A percentile compares a stretch with the other conserved stretches of the same genome.
Evolutionary conservation across 768 basidiomycete genomes (phyloP).

Genomic region (Strobilomyces dryophilus): DNA sequence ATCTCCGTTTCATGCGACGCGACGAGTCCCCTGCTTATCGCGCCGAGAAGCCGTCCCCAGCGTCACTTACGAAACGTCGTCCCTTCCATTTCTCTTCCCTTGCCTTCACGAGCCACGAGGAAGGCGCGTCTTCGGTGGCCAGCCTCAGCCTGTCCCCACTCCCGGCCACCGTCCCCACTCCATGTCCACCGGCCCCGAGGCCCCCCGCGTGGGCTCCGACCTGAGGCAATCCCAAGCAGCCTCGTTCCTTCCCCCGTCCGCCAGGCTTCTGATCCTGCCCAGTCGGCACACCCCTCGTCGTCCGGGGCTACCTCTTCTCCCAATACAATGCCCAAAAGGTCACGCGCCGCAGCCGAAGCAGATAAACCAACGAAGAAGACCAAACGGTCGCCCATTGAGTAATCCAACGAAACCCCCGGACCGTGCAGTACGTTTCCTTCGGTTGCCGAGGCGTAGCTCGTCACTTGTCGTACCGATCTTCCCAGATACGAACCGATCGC

Average conservation of each 20-base stretch:
- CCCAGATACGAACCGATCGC: slow-evolving; percentile 9
- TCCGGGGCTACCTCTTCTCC: slow-evolving; percentile 4
- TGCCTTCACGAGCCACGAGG: slow-evolving; percentile 40
- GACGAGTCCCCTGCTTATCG: slow-evolving; percentile 39
- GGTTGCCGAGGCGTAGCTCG: slow-evolving; percentile 14
- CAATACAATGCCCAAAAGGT: slow-evolving; percentile 19
- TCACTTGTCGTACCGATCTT: slow-evolving; percentile 17
- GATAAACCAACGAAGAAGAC: slow-evolving; percentile 24
- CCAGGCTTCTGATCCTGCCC: slow-evolving; percentile 7
- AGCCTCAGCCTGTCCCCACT: too few relatives aligned
- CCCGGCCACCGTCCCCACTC: slow-evolving; percentile 18
- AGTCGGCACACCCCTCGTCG: slow-evolving; percentile 4
- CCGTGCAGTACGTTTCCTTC: slow-evolving; percentile 16
- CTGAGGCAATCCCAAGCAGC: slow-evolving; percentile 31
- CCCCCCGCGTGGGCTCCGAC: slow-evolving; percentile 46
- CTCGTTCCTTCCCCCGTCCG: slow-evolving; percentile 19
- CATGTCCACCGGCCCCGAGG: slow-evolving; percentile 21
- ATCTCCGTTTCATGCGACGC: slow-evolving; percentile 70
- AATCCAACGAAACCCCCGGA: slow-evolving; percentile 11
- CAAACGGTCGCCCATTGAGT: slow-evolving; percentile 23
- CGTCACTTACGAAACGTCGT: slow-evolving; percentile 56
- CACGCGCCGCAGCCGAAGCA: slow-evolving; percentile 18
- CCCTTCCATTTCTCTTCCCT: slow-evolving; percentile 61
- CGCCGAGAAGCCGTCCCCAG: slow-evolving; percentile 26
- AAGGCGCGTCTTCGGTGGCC: slow-evolving; percentile 50